phyloP scores from a whole-genome alignment of 352 stramenopile species.

The Globisporangium recalcitrans region DNA sequence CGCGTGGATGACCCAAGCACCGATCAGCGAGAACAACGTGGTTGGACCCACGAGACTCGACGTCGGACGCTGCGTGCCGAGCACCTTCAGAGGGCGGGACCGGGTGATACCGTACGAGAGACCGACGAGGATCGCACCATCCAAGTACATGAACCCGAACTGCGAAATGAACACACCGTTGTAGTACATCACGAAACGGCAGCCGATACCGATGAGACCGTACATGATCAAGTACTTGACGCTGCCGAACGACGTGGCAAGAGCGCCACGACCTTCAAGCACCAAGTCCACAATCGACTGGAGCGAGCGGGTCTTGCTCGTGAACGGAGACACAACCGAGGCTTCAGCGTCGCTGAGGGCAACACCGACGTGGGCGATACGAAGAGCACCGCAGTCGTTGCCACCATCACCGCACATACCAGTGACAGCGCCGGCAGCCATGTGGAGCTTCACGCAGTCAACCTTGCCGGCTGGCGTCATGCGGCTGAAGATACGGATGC shows the following conservation, averaged over 20 bases:
- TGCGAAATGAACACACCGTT: conserved; percentile 84
- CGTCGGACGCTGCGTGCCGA: conserved; percentile 69
- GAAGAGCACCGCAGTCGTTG: conserved; percentile 90
- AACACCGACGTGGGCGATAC: conserved; percentile 87
- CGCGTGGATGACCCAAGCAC: conserved; percentile 60
- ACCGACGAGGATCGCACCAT: conserved; percentile 73
- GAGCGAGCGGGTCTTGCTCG: conserved; percentile 74
- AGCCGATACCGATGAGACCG: conserved; percentile 78
- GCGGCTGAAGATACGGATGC: conserved; percentile 76
- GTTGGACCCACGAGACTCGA: conserved; percentile 76
- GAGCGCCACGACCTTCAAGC: conserved; percentile 69
- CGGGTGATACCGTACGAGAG: conserved; percentile 80
- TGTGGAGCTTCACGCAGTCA: conserved; percentile 69
- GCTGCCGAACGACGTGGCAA: conserved; percentile 74
- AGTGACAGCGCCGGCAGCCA: conserved; percentile 54
- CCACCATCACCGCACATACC: conserved; percentile 84
- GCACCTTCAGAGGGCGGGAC: conserved; percentile 43
- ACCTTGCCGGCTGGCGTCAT: conserved; percentile 73
- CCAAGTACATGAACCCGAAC: conserved; percentile 81
- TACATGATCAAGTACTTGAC: conserved; percentile 91
- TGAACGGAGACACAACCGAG: conserved; percentile 86
- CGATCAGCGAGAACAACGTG: conserved; percentile 59
- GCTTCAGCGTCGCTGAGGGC: conserved; percentile 88
- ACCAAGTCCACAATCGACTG: conserved; percentile 76
- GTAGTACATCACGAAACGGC: conserved; percentile 83